phyloP scores from a whole-genome alignment of 2,329 filamentous ascomycete species.

The Fusarium napiforme region DNA sequence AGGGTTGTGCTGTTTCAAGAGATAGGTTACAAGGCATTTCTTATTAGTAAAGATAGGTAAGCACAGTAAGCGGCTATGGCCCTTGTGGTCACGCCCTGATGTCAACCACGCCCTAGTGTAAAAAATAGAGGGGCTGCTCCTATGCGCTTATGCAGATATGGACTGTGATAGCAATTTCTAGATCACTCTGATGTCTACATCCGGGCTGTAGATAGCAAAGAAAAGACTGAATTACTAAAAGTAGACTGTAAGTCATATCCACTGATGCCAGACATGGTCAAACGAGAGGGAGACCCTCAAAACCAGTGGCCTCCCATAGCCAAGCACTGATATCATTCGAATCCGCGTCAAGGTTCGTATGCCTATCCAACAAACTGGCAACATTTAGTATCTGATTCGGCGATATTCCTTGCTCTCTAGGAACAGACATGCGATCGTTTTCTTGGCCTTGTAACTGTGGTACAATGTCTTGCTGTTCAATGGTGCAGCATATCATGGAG shows the following conservation, averaged over 20 bases:
- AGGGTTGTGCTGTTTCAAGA: not conserved
- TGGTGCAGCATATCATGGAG: not conserved
- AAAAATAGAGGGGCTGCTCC: not conserved
- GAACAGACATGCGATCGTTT: not conserved
- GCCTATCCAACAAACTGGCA: too few species aligned
- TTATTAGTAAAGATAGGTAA: not conserved
- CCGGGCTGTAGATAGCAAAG: too few species aligned
- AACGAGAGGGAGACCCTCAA: too few species aligned
- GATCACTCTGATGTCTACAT: too few species aligned
- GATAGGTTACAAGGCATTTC: too few species aligned
- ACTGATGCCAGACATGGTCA: too few species aligned
- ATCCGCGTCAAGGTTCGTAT: too few species aligned
- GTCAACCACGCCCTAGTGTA: not conserved
- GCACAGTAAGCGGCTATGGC: not conserved
- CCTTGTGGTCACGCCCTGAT: not conserved
- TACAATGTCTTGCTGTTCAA: not conserved
- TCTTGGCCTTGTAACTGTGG: not conserved
- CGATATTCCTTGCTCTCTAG: not conserved
- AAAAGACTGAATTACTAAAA: too few species aligned
- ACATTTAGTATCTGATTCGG: not conserved
- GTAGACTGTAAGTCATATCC: too few species aligned
- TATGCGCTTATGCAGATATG: not conserved
- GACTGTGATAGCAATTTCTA: too few species aligned
- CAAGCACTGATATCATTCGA: too few species aligned
- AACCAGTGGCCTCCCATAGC: too few species aligned